phyloP scores from a whole-genome alignment of 1,284 basidiomycete species.

The Microbotryum intermedium region DNA sequence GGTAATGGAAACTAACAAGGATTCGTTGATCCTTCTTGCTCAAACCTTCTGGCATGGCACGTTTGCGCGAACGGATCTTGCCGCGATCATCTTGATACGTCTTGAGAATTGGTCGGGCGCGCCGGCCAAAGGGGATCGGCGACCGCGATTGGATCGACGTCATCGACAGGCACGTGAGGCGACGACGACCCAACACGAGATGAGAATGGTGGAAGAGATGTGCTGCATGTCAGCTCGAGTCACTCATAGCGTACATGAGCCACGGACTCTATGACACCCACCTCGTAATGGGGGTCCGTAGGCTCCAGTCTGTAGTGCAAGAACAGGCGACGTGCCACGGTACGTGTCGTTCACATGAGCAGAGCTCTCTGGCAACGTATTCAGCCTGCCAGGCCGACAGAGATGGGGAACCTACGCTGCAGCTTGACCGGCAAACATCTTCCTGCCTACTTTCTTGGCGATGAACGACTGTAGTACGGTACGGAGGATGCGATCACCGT shows the following conservation, averaged over 20 bases:
- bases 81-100: constrained; percentile 2
- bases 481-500: no score
- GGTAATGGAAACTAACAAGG: constrained; percentile 9
- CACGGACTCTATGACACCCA: background rate
- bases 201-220: background rate
- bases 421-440: background rate
- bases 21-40: constrained; percentile 26
- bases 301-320: background rate
- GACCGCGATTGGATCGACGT: background rate
- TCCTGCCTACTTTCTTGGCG: background rate
- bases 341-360: no score
- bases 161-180: background rate
- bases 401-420: no score
- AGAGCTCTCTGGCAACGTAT: no score
- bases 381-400: no score
- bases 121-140: no score
- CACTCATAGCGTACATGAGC: no score
- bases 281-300: constrained; percentile 1
- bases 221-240: background rate
- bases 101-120: no score
- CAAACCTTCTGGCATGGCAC: constrained; percentile 23
- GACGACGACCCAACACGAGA: background rate
- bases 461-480: background rate
- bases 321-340: no score
- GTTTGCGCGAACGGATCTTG: constrained; percentile 11